A percentile compares a stretch with the other conserved stretches of the same genome.
Evolutionary conservation across 352 stramenopile species (phyloP).

Genomic region (Phytopythium litorale): DNA sequence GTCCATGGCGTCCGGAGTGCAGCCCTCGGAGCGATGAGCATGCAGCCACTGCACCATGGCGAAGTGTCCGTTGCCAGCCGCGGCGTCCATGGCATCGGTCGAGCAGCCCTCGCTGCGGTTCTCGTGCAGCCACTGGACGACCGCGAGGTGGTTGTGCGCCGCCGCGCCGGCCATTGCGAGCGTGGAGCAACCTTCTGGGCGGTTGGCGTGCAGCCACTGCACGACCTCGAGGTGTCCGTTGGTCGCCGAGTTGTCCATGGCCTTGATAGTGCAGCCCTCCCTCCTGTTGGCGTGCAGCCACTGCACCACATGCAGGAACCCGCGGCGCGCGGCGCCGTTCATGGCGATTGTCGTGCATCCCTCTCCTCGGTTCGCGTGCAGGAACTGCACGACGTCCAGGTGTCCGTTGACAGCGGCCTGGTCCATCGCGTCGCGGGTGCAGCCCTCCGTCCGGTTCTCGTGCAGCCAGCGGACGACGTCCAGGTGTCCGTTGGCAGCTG

Average conservation of each 20-base stretch:
- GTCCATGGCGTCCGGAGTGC: constrained; percentile 21
- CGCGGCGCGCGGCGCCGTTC: constrained; percentile 19
- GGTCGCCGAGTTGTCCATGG: constrained; percentile 31
- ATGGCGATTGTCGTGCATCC: constrained; percentile 20
- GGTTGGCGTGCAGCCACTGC: constrained; percentile 21
- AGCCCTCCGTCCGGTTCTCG: neutral
- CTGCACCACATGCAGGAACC: constrained; percentile 20
- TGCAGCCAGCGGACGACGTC: constrained; percentile 9
- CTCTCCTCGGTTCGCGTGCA: constrained; percentile 1
- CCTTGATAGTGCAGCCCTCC: constrained; percentile 24
- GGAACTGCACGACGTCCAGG: constrained; percentile 19
- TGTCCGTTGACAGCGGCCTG: constrained; percentile 11
- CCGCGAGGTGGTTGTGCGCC: constrained; percentile 12
- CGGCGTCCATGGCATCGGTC: constrained; percentile 26
- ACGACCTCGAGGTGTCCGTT: constrained; percentile 17
- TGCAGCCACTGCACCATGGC: constrained; percentile 30
- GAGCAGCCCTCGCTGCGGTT: constrained; percentile 17
- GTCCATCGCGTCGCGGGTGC: constrained; percentile 12
- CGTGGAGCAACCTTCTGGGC: constrained; percentile 19
- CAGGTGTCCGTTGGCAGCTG: constrained; percentile 4
- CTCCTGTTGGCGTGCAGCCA: constrained; percentile 21
- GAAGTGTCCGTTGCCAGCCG: constrained; percentile 19
- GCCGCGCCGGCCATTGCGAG: constrained; percentile 23
- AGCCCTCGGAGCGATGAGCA: constrained; percentile 19
- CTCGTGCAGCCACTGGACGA: constrained; percentile 8